Base-by-base conservation (phyloP, 208 protist species). In the Leishmania martiniquensis region DNA sequence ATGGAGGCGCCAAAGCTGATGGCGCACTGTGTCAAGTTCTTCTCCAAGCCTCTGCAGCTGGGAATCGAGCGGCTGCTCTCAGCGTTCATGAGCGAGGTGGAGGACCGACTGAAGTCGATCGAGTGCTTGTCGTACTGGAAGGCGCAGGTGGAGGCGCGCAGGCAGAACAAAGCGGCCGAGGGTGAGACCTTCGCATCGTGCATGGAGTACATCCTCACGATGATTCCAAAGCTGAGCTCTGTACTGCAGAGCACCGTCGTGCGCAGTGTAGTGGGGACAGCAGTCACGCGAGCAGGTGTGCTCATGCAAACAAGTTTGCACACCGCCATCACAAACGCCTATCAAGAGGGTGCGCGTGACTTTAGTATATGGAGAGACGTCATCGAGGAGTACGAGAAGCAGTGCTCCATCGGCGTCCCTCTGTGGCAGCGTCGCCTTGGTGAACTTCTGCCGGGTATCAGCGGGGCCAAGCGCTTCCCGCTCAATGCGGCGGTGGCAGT, bases 1-100 rank as follows among this genome's bases (percentile, higher is more conserved):
- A 82, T 97, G 66, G 94, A 92, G 2, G 66, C 84, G 59, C 94
- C 94, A 13, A 85, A 87, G 77, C 85, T 96, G 25, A 86, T 97
- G 65, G 83, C 83, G 29, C 71, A 83, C n/a, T 90, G 85, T 17
- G 91, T 89, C 25, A 86, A 86, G 29, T 86, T 94, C 76, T 97
- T 96, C 86, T 70, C 71, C 32, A 90, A 89, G 76, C 84, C 89
- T 13, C 72, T 96, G 57, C 92, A 96, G 79, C 85, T 88, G 34
- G 94, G 92, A 39, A 97, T 96, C 57, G 92, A 94, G 49, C 77
- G 75, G 47, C 87, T 97, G 42, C 89, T 96, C 44, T 20, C 75
- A 2, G 91, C 94, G 2, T 85, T 89, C 71, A 84, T 89, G 65
- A 84, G 25, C 17, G 92, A 96, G 67, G 76, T 92, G 9, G 85